Evolutionary conservation across 1,284 basidiomycete species (phyloP), one percentile per base, ranked within the genome.

Genomic region (Marasmius oreades): DNA sequence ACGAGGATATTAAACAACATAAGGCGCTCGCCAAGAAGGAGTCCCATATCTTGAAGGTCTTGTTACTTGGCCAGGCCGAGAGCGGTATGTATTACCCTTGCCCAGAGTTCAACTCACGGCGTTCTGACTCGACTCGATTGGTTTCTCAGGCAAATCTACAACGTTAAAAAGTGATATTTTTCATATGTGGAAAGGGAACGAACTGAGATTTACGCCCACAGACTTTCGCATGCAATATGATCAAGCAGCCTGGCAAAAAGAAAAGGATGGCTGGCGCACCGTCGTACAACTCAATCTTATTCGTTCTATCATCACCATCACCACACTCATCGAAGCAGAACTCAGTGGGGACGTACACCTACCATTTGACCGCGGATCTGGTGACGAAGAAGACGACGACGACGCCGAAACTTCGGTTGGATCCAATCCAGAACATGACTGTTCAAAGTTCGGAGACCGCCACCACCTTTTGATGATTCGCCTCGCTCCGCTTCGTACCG

Each of bases 21-120:
- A 70, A 75, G 8, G 73, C 70, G 3, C 69, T 67, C 1, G 64
- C 66, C 16, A 79, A 77, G 68, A 79, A 74, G 64, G 70, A 77
- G 56, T 76, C 71, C 58, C 65, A 67, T 54, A 67, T 77, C 18
- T 72, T 85, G 50, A 82, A 81, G 63, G 73, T 85, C 47, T 69
- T 86, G 14, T 71, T 86, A 18, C 68, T 86, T 47, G 85, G 85
- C 14, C 84, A 85, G 69, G 80, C 81, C 53, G 83, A 85, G 66
- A 84, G 82, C 61, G 84, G 83, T 84, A 60, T 63, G 80, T 67
- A 16, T 62, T 66, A n/a, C 16, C 59, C 22, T 24, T 58, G 11
- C n/a, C 16, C 11, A 20, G 20, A 20, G 39, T 16, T 7, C 7
- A 6, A 20, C 7, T 42, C 16, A 56, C 47, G 39, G 11, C 26